Conservation (phyloP, 2,329 filamentous ascomycete genomes). For the Cladophialophora yegresii region DNA sequence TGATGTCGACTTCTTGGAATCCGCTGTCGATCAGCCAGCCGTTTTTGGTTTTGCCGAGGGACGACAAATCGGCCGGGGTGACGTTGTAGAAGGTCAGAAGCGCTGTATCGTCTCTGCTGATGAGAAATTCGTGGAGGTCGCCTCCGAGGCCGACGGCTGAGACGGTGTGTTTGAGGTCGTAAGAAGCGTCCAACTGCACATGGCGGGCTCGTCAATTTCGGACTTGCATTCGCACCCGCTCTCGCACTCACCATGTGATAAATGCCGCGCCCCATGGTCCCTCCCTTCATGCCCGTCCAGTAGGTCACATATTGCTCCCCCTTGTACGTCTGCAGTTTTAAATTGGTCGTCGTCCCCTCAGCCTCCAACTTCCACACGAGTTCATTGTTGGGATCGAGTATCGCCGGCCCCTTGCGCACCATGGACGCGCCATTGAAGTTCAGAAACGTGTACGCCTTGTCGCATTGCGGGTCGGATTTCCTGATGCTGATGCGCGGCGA, state of each 20-base stretch:
- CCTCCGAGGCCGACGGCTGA: slow-evolving; percentile 31
- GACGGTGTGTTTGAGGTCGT: slow-evolving; percentile 28
- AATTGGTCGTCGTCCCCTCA: slow-evolving; percentile 47
- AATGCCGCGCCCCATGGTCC: slow-evolving; percentile 51
- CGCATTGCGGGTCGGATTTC: slow-evolving; percentile 41
- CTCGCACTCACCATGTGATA: slow-evolving; percentile 49
- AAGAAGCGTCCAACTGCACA: slow-evolving; percentile 31
- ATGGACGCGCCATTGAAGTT: slow-evolving; percentile 44
- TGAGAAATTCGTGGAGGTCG: slow-evolving; percentile 34
- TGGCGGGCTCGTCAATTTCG: neutral
- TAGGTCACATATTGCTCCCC: slow-evolving; percentile 52
- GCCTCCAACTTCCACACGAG: slow-evolving; percentile 49
- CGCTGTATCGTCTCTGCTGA: slow-evolving; percentile 29
- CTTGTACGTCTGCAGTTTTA: slow-evolving; percentile 50
- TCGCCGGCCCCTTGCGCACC: slow-evolving; percentile 46
- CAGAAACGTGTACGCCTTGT: slow-evolving; percentile 47
- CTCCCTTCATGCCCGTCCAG: slow-evolving; percentile 53
- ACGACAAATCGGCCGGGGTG: slow-evolving; percentile 25
- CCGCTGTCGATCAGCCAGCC: slow-evolving; percentile 48
- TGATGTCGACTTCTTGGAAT: slow-evolving; percentile 53
- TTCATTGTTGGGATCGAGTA: slow-evolving; percentile 49
- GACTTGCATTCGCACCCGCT: neutral
- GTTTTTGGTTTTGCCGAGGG: slow-evolving; percentile 37
- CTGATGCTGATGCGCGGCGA: slow-evolving; percentile 36
- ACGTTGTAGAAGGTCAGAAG: slow-evolving; percentile 31